phyloP scores from a whole-genome alignment of 2,329 filamentous ascomycete species.

The Pseudonectria foliicola region DNA sequence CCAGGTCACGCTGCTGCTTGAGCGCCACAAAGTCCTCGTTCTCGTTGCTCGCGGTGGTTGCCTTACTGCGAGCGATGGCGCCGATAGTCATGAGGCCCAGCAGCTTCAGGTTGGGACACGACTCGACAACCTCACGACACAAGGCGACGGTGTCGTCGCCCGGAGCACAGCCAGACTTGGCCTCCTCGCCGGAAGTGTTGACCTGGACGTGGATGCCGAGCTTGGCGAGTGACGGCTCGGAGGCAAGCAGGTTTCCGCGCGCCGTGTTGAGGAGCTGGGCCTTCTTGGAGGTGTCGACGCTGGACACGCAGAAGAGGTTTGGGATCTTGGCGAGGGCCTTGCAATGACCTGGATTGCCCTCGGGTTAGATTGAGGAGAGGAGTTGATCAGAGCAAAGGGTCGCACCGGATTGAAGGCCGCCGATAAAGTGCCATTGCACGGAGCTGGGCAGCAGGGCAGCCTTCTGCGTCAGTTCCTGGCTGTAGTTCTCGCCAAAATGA shows the following conservation, averaged over 20 bases:
- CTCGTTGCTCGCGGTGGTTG: constrained; percentile 65
- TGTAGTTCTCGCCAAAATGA: constrained; percentile 97
- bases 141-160: constrained; percentile 53
- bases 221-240: constrained; percentile 32
- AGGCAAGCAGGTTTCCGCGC: constrained; percentile 50
- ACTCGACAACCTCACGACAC: constrained; percentile 60
- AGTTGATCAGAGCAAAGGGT: neutral
- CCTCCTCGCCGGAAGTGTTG: constrained; percentile 84
- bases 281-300: constrained; percentile 83
- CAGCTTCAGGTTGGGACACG: constrained; percentile 67
- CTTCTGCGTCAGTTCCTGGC: constrained; percentile 83
- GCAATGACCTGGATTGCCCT: constrained; percentile 65
- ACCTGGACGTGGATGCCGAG: constrained; percentile 84
- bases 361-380: neutral
- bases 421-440: constrained; percentile 95
- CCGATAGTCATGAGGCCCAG: constrained; percentile 96
- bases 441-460: constrained; percentile 66
- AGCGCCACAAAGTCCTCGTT: constrained; percentile 83
- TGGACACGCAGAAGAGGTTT: constrained; percentile 87
- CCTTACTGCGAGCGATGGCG: constrained; percentile 78
- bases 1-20: constrained; percentile 60
- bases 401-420: constrained; percentile 71
- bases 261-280: constrained; percentile 73
- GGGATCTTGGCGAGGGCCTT: constrained; percentile 77
- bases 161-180: constrained; percentile 76